Conservation (phyloP, 352 stramenopile genomes). For the Peronosclerospora sorghi region DNA sequence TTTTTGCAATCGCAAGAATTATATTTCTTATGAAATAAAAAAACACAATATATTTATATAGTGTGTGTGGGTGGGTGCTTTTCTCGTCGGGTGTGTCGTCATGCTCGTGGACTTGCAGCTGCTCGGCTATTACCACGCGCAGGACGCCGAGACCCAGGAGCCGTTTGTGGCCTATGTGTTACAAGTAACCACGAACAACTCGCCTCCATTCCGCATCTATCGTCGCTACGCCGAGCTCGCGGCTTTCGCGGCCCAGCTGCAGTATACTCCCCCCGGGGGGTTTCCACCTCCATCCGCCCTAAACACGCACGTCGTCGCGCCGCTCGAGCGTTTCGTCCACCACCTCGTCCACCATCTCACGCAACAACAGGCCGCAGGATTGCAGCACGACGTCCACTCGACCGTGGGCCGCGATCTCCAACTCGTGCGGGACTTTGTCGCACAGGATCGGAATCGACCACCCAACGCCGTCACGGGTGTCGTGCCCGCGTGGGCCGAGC, state of each 20-base stretch:
- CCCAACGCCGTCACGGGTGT: constrained; percentile 28
- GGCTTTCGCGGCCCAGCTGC: constrained; percentile 39
- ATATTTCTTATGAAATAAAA: too few species aligned
- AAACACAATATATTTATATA: too few species aligned
- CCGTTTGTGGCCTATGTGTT: constrained; percentile 68
- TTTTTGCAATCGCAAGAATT: too few species aligned
- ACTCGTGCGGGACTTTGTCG: constrained; percentile 72
- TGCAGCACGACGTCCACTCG: constrained; percentile 52
- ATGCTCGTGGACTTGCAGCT: constrained; percentile 62
- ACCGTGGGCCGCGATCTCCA: constrained; percentile 69
- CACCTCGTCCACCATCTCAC: constrained; percentile 38
- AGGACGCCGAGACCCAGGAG: constrained; percentile 31
- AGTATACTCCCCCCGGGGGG: constrained; percentile 55
- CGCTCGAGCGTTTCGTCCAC: constrained; percentile 48
- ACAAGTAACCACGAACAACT: constrained; percentile 35
- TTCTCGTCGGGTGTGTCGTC: too few species aligned
- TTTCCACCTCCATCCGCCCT: too few species aligned
- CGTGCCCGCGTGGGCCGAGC: constrained; percentile 55
- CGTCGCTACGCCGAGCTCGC: constrained; percentile 74
- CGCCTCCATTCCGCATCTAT: constrained; percentile 55
- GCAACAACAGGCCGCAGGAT: constrained; percentile 32
- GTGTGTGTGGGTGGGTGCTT: too few species aligned
- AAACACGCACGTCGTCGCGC: too few species aligned
- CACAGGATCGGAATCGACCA: constrained; percentile 52
- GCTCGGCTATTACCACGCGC: constrained; percentile 70